These are phyloP conservation scores for Trametes cinnabarina DNA, from an alignment of 768 basidiomycete genomes.

Conservation along the genomic window DNA sequence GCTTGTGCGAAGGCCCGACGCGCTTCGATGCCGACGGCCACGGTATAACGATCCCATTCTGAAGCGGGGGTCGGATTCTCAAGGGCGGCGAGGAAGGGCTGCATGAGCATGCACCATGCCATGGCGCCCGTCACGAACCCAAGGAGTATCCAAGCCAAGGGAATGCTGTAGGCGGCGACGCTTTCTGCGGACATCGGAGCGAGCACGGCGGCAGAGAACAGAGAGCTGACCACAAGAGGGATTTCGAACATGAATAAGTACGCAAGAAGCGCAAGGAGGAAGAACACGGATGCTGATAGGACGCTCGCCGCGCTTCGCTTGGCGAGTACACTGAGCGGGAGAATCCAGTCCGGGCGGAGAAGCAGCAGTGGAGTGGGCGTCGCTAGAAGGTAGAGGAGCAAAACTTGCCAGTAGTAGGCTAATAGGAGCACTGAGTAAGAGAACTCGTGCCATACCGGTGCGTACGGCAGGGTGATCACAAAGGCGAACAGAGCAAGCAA, in stretches of 20 bases:
- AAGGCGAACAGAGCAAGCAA: constrained; percentile 42
- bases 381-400: constrained; percentile 46
- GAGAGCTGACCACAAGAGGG: not conserved
- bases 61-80: not conserved
- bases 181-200: constrained; percentile 38
- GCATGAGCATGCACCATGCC: constrained; percentile 34
- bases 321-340: constrained; percentile 48
- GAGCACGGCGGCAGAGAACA: constrained; percentile 39
- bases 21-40: constrained; percentile 41
- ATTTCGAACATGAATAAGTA: constrained; percentile 39
- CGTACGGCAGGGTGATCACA: constrained; percentile 39
- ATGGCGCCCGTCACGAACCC: constrained; percentile 34
- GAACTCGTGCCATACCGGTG: constrained; percentile 39
- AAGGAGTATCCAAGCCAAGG: constrained; percentile 39
- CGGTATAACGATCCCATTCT: constrained; percentile 51
- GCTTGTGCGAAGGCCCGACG: constrained; percentile 40
- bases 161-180: constrained; percentile 27
- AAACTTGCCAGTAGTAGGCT: constrained; percentile 39
- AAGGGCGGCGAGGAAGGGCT: constrained; percentile 21
- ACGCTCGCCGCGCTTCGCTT: constrained; percentile 37
- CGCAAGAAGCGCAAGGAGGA: constrained; percentile 47
- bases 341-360: constrained; percentile 34
- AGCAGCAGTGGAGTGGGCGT: constrained; percentile 46
- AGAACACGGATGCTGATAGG: constrained; percentile 44
- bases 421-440: constrained; percentile 43